Base-by-base conservation (phyloP, 2,329 filamentous ascomycete genomes). In the Claviceps africana region DNA sequence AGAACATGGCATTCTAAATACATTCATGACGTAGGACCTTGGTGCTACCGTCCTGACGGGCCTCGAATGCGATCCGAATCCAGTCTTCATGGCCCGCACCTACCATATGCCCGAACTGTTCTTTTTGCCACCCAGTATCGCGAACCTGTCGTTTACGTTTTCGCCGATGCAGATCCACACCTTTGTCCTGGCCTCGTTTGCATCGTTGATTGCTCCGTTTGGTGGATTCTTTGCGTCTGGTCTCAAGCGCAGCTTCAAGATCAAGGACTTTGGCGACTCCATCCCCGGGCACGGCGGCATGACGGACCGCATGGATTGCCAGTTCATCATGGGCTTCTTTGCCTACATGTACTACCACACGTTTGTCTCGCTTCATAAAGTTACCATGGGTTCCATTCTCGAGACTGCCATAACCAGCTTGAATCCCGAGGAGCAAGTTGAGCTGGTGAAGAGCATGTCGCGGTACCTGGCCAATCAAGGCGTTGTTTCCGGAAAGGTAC, bases 301-400 rank as follows among this genome's bases (percentile, higher is more conserved):
- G 72, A 98, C 93, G 17, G 93, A 98, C 66, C 86, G 93, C 56
- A 97, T 98, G 91, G 93, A 98, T 66, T 98, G 93, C 68, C 93
- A 98, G 66, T 98, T 98, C 72, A 97, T 97, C 73, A 98, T 98
- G 93, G 93, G 93, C 9, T 93, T 95, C 70, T 97, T 98, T 63
- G 82, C 91, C 17, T 97, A 89, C 73, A 90, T 98, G 79, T 98
- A 98, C 72, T 98, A 94, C 71, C 90, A 96, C 67, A 93, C 86
- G 63, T 98, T 98, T 67, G 91, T 98, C 62, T 90, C 90, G 4
- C 77, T 88, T 7, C 82, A 95, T 74, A 88, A 91, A 68, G 82
- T 86, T 40, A 88, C 77, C 53, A 83, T 95, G 21, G 93, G 91
- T 21, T 82, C 81, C 51, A 86, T 98, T 37, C 86, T 98, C 59